phyloP scores from a whole-genome alignment of 495 filamentous ascomycete species.

The Tuber microsphaerosporum region DNA sequence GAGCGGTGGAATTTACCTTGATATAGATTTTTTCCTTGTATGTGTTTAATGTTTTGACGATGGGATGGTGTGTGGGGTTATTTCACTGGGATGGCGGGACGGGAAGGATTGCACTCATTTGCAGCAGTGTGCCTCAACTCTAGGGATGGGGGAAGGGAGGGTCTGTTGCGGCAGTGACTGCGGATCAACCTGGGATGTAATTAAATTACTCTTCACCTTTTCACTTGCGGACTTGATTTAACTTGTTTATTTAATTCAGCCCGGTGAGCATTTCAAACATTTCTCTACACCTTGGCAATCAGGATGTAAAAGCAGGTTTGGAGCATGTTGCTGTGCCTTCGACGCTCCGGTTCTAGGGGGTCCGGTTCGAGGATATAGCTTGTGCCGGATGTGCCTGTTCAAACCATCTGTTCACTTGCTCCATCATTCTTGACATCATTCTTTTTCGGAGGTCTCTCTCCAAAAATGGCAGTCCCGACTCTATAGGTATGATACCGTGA shows the following conservation, averaged over 20 bases:
- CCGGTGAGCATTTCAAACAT: not conserved
- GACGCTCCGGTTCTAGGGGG: not conserved
- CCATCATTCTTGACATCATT: slow-evolving; percentile 9
- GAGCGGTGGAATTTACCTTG: not conserved
- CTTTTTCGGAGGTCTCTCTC: slow-evolving; percentile 62
- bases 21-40: not conserved
- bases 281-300: not conserved
- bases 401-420: not conserved
- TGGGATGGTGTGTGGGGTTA: not conserved
- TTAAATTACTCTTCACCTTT: not conserved
- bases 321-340: not conserved
- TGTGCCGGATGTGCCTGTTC: not conserved
- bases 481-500: slow-evolving; percentile 41
- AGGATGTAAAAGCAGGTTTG: not conserved
- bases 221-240: not conserved
- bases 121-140: not conserved
- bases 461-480: slow-evolving; percentile 92
- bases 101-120: not conserved
- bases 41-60: not conserved
- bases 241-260: not conserved
- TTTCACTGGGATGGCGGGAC: not conserved
- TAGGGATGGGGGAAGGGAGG: not conserved
- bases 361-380: not conserved
- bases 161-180: not conserved
- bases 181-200: not conserved